These are phyloP conservation scores for Umbelopsis sp. DNA, from an alignment of 192 early-diverging fungal species.

Conservation along the genomic window DNA sequence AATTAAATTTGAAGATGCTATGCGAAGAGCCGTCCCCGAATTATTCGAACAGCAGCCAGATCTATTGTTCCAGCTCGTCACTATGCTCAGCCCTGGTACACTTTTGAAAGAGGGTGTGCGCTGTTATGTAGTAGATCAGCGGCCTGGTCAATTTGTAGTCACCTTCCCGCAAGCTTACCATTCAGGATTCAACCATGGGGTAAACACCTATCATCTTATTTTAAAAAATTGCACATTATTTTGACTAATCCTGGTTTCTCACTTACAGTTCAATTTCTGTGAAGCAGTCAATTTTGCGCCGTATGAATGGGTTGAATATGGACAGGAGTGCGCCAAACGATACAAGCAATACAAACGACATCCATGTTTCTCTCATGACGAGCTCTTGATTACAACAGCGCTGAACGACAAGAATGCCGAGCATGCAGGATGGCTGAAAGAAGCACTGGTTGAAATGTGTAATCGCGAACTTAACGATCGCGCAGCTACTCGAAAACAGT, in stretches of 20 bases:
- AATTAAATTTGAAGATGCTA: conserved; percentile 80
- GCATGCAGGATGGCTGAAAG: conserved; percentile 48
- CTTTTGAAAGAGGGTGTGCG: conserved; percentile 74
- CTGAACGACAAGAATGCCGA: conserved; percentile 39
- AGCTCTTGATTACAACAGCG: conserved; percentile 72
- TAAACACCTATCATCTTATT: conserved; percentile 35
- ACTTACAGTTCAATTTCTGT: conserved; percentile 80
- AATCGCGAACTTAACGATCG: conserved; percentile 61
- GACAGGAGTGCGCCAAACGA: conserved; percentile 74
- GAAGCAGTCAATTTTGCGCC: conserved; percentile 98
- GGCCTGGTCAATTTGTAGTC: conserved; percentile 91
- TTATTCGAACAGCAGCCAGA: conserved; percentile 91
- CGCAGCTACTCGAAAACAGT: conserved; percentile 32
- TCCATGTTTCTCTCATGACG: conserved; percentile 96
- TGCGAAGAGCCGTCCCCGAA: conserved; percentile 80
- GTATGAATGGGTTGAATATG: conserved; percentile 87
- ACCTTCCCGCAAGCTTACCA: conserved; percentile 96
- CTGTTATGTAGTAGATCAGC: conserved; percentile 81
- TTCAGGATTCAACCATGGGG: conserved; percentile 96
- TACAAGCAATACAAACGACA: conserved; percentile 80
- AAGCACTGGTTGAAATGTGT: conserved; percentile 52
- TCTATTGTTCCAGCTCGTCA: conserved; percentile 91
- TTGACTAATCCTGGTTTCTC: conserved; percentile 24
- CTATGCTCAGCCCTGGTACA: conserved; percentile 82
- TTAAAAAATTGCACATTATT: no score